Base-by-base conservation (phyloP, 306 rosid species). In the Dryas octopetala region DNA sequence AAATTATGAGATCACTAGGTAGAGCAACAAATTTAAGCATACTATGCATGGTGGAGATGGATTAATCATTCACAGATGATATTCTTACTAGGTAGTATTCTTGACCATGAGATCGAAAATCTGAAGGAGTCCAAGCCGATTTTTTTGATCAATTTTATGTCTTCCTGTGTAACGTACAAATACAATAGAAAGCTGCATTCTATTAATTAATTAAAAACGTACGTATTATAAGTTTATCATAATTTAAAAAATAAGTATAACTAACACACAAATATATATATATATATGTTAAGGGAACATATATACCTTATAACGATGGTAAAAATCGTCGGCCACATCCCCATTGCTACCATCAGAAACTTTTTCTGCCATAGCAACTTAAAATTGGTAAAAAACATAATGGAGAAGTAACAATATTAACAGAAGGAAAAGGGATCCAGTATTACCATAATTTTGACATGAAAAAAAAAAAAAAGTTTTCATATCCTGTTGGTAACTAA, bases 101-200 rank as follows among this genome's bases (percentile, higher is more conserved):
- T 73, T 26, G 82, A 17, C 85, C 87, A 84, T 4, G 85, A 73
- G 49, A 84, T 13, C 9, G 85, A 80, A 14, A 80, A 80, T 68
- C 85, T 84, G 60, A 84, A 84, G 9, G 85, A 84, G 69, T 80
- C 80, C 59, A 84, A 60, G 4, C 87, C 87, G 15, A 84, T 19
- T 47, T 48, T 64, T 61, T 80, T 84, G 71, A 84, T 77, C 70
- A 84, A 14, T 64, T 73, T 49, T 26, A 84, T 66, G 7, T 84
- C 85, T 12, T 73, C 85, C 82, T 84, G 80, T 7, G 48, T 48
- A 10, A 32, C 5, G 5, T 15, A 43, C 9, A 65, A 23, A 19
- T 32, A 9, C 15, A 55, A 5, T n/a, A 14, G 26, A 10, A 23
- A 26, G 32, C 44, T 23, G 38, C 38, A 32, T 32, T 32, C 38